Evolutionary conservation across 1,139 yeast species (phyloP).

Genomic region (Geotrichum macrosporum): DNA sequence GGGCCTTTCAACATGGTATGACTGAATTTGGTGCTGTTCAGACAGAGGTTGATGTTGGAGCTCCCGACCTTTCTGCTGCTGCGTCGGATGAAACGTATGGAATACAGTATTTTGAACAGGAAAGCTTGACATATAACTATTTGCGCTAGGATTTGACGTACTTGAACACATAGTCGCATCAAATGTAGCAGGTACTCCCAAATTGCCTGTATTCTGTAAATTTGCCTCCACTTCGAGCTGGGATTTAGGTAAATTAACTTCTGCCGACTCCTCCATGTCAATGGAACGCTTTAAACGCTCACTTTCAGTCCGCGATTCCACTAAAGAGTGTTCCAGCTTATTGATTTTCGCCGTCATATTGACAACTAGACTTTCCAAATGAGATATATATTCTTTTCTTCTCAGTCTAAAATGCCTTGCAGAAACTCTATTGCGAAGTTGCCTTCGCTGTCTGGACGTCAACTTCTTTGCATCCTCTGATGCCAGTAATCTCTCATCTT

Average conservation of each 20-base stretch:
- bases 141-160: not conserved
- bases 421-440: slow-evolving; percentile 35
- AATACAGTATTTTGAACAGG: not conserved
- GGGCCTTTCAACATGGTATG: too few relatives aligned
- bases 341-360: slow-evolving; percentile 29
- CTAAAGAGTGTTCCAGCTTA: slow-evolving; percentile 25
- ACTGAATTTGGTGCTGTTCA: not conserved
- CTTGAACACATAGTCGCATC: not conserved
- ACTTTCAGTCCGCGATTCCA: slow-evolving; percentile 21
- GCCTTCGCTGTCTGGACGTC: slow-evolving; percentile 35
- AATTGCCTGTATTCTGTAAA: not conserved
- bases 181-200: not conserved
- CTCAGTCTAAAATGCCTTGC: slow-evolving; percentile 37
- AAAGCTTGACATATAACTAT: not conserved
- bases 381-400: slow-evolving; percentile 36
- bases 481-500: slow-evolving; percentile 33
- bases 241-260: too few relatives aligned
- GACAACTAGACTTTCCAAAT: slow-evolving; percentile 32
- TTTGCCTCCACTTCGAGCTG: slow-evolving; percentile 3
- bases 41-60: not conserved
- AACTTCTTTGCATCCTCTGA: slow-evolving; percentile 35
- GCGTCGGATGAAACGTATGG: not conserved
- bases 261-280: too few relatives aligned
- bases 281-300: slow-evolving; percentile 6
- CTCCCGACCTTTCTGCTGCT: not conserved